Evolutionary conservation across 805 yeast genomes (phyloP).

Genomic region (Pichia exigua): DNA sequence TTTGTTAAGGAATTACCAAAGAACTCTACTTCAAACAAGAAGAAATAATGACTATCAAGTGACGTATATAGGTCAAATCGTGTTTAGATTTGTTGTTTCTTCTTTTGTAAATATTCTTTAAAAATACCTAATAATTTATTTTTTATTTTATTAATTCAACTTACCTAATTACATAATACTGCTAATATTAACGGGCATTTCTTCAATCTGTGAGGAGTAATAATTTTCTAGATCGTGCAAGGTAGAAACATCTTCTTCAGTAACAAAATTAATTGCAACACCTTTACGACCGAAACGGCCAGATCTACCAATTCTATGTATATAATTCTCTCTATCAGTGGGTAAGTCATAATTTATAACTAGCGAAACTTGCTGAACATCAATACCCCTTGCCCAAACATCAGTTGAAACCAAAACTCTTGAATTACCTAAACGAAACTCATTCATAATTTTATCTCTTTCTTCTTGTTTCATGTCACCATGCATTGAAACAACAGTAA

Average conservation of each 20-base stretch:
- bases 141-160: background rate
- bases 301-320: conserved; percentile 96
- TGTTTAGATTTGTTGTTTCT: background rate
- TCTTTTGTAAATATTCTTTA: conserved; percentile 2
- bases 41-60: conserved; percentile 19
- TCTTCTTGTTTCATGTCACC: conserved; percentile 93
- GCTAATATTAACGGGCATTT: conserved; percentile 65
- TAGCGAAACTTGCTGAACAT: conserved; percentile 93
- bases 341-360: conserved; percentile 95
- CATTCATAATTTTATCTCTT: conserved; percentile 91
- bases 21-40: conserved; percentile 79
- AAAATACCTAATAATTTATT: background rate
- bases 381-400: conserved; percentile 96
- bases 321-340: conserved; percentile 82
- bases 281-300: conserved; percentile 99
- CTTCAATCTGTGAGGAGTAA: conserved; percentile 84
- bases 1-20: conserved; percentile 86
- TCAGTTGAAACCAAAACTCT: conserved; percentile 91
- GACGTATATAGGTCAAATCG: background rate
- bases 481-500: conserved; percentile 91
- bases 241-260: conserved; percentile 64
- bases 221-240: conserved; percentile 83
- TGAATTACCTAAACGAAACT: conserved; percentile 90
- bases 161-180: conserved; percentile 15
- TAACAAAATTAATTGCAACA: conserved; percentile 90